Conservation (phyloP, 2,329 filamentous ascomycete species). For the Neocucurbitaria cava region DNA sequence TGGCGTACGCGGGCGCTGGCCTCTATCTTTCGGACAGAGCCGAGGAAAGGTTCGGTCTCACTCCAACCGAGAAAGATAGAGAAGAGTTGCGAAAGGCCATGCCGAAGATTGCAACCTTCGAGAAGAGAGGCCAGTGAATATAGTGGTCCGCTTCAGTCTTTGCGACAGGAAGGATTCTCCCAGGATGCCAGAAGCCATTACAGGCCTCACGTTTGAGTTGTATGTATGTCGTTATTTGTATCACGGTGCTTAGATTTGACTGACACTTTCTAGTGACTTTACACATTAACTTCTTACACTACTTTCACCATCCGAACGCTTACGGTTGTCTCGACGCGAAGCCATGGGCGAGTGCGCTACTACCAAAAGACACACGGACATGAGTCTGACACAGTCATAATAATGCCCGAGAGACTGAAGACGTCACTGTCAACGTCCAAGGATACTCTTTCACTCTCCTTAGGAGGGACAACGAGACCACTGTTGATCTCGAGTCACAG, state of each 20-base stretch:
- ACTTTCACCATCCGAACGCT: too few relatives aligned
- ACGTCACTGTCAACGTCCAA: neutral
- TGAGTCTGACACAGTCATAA: neutral
- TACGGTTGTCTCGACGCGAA: neutral
- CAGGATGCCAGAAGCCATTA: neutral
- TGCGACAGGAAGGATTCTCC: neutral
- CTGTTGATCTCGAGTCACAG: neutral
- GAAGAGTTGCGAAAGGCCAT: constrained; percentile 67
- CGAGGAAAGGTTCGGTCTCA: constrained; percentile 76
- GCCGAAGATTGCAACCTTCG: constrained; percentile 63
- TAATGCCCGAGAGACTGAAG: neutral
- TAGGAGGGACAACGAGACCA: neutral
- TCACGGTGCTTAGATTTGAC: neutral
- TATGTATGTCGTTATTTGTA: neutral
- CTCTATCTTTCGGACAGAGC: constrained; percentile 76
- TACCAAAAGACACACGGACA: neutral
- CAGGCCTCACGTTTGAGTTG: neutral
- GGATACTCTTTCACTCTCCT: neutral
- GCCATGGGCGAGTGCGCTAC: neutral
- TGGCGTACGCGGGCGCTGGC: constrained; percentile 77
- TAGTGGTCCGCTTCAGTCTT: too few relatives aligned
- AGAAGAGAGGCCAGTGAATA: constrained; percentile 20
- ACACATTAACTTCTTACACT: neutral
- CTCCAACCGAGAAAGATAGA: constrained; percentile 75
- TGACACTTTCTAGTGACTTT: neutral